Evolutionary conservation across 1,284 basidiomycete genomes (phyloP), one percentile per base, ranked within the genome.

Genomic region (Ceratobasidium sp.): DNA sequence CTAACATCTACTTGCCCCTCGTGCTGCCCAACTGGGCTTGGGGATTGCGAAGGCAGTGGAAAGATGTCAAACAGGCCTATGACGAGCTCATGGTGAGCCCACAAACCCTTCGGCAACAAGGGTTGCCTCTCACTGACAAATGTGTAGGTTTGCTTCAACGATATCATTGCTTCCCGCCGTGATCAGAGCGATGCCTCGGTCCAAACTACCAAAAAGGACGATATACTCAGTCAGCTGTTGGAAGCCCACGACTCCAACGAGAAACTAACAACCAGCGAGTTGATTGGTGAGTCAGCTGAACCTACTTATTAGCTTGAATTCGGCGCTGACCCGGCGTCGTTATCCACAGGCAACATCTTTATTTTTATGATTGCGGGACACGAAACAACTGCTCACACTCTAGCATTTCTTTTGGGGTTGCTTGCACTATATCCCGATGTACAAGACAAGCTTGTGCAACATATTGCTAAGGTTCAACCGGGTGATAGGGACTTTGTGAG

Each of bases 201-300:
- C 30, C 23, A 62, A 6, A 41, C 23, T 14, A 9, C 26, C 26
- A 50, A 43, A 21, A 46, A 67, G 35, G 32, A 67, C 23, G 50
- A 43, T n/a, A 49, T 89, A 43, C 54, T 67, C 21, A 67, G 16
- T 44, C 35, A 43, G 46, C 43, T 67, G 41, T 18, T 67, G 4
- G 18, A 13, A 49, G 64, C 64, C 16, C 49, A 49, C 16, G 64
- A 67, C 18, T 49, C 14, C 23, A 38, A 50, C 13, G 50, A 67
- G 8, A 52, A 18, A 49, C 46, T 67, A 23, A 55, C 32, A 28
- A 41, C 49, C 23, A 50, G 54, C n/a, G 64, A 67, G 23, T 32
- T 67, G 21, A 67, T 55, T 43, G 64, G 64, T 67, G 38, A 35
- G 64, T 18, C 1, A 30, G 1, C 11, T 4, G 2, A 23, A 18